Evolutionary conservation across 2,329 filamentous ascomycete species (phyloP), one percentile per base, ranked within the genome.

Genomic region (Myriosclerotinia curreyana): DNA sequence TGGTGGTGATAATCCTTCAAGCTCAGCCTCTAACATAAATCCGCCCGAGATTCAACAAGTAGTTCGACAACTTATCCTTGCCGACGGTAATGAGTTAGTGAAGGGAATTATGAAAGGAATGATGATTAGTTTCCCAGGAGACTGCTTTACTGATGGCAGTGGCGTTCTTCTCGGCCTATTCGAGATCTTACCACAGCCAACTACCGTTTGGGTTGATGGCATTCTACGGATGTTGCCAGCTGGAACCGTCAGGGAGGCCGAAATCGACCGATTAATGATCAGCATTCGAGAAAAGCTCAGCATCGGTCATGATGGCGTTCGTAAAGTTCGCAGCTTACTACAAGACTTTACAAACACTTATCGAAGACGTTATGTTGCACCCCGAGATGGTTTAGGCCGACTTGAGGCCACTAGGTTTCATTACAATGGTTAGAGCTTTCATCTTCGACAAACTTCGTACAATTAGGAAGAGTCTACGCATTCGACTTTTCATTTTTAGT

Each of bases 301-400:
- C 36, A 85, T 89, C 66, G 86, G 86, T 48, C 77, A 75, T 1
- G 79, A 83, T 28, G 81, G 81, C 31, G 76, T 91, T 50, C 83
- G 92, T 65, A 92, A 92, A 78, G 92, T 97, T 62, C 85, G 94
- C 46, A 87, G 85, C 34, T 81, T 96, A 42, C 82, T 99, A 64
- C 95, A 98, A 78, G 96, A 99, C 77, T 99, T 99, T 75, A 98
- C 95, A 31, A 96, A 94, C 75, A 91, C 88, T 38, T 99, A 99
- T 76, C 86, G 96, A 59, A 84, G 96, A 74, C 85, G 96, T 67
- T 97, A 99, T 73, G 91, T 99, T 54, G 94, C 95, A n/a, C 95
- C 95, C 8, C 82, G 94, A 66, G 94, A 98, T 74, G 94, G 94
- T 0, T 80, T 98, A 50, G 94, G 94, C 4, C 84, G 92, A 74